Percentiles rank a stretch among this genome's conserved stretches.
Evolutionary conservation across 1,284 basidiomycete genomes (phyloP).

Genomic region (Trametes versicolor): DNA sequence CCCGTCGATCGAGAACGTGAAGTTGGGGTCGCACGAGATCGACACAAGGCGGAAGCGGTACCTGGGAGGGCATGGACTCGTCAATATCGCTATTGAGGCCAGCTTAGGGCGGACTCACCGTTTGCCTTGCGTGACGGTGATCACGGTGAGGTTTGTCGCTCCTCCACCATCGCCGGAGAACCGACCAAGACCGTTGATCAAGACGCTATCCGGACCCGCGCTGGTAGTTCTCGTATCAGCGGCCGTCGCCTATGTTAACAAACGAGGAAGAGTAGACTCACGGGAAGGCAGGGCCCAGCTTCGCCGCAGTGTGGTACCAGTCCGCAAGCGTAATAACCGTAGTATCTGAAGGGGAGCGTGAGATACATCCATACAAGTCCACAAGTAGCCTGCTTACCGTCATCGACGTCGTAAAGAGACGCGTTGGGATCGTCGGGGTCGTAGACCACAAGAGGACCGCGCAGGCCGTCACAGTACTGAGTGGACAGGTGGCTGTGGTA

Average conservation of each 20-base stretch:
- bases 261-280: conserved; percentile 14
- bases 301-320: conserved; percentile 38
- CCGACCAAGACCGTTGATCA: conserved; percentile 62
- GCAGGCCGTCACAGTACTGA: conserved; percentile 47
- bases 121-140: conserved; percentile 44
- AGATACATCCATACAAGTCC: not conserved
- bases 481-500: conserved; percentile 41
- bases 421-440: conserved; percentile 52
- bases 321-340: conserved; percentile 41
- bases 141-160: conserved; percentile 41
- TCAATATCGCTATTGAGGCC: not conserved
- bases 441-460: conserved; percentile 51
- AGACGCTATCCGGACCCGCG: conserved; percentile 41
- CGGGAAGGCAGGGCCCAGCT: conserved; percentile 25
- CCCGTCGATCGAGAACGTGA: conserved; percentile 46
- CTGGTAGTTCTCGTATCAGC: not conserved
- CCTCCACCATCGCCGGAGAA: conserved; percentile 29
- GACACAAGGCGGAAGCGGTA: conserved; percentile 59
- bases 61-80: conserved; percentile 4
- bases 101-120: conserved; percentile 35
- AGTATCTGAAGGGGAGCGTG: conserved; percentile 19
- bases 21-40: conserved; percentile 49
- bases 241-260: not conserved
- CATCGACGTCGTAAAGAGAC: conserved; percentile 53
- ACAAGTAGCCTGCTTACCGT: conserved; percentile 40